Evolutionary conservation across 495 filamentous ascomycete genomes (phyloP).

Genomic region (Cercophora sp.): DNA sequence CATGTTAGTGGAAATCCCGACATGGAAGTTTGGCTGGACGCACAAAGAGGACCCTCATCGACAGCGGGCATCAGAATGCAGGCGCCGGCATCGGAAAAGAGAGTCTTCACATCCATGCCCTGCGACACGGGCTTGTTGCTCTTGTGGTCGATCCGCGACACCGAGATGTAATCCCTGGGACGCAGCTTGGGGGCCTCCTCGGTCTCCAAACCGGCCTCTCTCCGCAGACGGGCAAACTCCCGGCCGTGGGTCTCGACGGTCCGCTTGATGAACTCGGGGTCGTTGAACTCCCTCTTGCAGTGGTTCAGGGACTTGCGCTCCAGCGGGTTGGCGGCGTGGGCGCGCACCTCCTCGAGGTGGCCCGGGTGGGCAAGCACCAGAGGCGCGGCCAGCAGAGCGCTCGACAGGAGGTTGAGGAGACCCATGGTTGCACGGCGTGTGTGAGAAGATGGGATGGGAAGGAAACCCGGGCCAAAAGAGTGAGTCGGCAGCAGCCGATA

Average conservation of each 20-base stretch:
- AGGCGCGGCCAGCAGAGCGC: slow-evolving; percentile 26
- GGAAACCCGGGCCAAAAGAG: neutral
- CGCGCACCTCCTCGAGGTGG: slow-evolving; percentile 21
- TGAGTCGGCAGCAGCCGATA: neutral
- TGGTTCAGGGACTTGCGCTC: slow-evolving; percentile 29
- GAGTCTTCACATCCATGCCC: slow-evolving; percentile 41
- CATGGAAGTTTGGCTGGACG: slow-evolving; percentile 30
- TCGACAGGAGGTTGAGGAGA: slow-evolving; percentile 22
- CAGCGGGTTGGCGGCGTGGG: slow-evolving; percentile 23
- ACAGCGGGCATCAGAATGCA: slow-evolving; percentile 55
- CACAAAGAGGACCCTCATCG: slow-evolving; percentile 56
- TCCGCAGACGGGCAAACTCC: slow-evolving; percentile 23
- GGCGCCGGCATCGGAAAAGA: slow-evolving; percentile 53
- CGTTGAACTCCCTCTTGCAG: slow-evolving; percentile 25
- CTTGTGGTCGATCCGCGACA: slow-evolving; percentile 44
- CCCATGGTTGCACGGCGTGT: slow-evolving; percentile 19
- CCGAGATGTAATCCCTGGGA: slow-evolving; percentile 28
- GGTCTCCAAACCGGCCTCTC: slow-evolving; percentile 16
- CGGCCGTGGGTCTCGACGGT: slow-evolving; percentile 28
- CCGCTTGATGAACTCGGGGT: slow-evolving; percentile 27
- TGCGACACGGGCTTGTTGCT: slow-evolving; percentile 52
- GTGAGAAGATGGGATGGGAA: neutral
- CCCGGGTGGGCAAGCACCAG: slow-evolving; percentile 28
- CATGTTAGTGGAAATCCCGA: too few species aligned
- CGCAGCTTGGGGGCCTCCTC: slow-evolving; percentile 17